These are phyloP conservation scores for Globomyces pollinis-pini DNA, from an alignment of 192 early-diverging fungal species.

Conservation along the genomic window DNA sequence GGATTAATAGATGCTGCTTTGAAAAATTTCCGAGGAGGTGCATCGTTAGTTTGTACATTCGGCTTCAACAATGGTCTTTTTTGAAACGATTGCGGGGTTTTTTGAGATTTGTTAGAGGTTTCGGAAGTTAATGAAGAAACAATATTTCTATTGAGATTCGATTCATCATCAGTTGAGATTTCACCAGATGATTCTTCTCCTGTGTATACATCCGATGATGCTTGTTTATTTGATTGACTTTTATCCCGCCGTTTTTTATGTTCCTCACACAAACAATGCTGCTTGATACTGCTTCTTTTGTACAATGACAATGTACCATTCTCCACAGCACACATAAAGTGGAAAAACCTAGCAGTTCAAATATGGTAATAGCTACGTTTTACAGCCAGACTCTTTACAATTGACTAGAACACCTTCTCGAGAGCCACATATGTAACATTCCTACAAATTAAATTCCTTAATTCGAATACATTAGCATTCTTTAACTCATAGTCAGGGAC, in stretches of 20 bases:
- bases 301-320: slow-evolving; percentile 3
- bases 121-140: no score
- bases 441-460: no score
- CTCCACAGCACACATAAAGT: slow-evolving; percentile 13
- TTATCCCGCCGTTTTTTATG: not conserved
- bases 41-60: no score
- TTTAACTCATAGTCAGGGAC: no score
- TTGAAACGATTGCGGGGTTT: no score
- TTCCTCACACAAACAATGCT: not conserved
- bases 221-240: not conserved
- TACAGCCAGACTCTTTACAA: slow-evolving; percentile 4
- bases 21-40: no score
- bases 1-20: no score
- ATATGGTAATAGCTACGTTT: slow-evolving; percentile 12
- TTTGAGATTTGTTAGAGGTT: no score
- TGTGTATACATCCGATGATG: not conserved
- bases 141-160: no score
- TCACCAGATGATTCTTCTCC: not conserved
- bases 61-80: no score
- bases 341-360: slow-evolving; percentile 3
- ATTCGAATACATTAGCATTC: no score
- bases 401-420: slow-evolving; percentile 7
- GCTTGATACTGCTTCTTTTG: not conserved
- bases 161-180: slow-evolving; percentile 1
- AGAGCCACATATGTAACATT: slow-evolving; percentile 10